Evolutionary conservation across 176 grass and related monocot genomes (phyloP), one percentile per base, ranked within the genome.

Genomic region (Echinochloa phyllopogon): DNA sequence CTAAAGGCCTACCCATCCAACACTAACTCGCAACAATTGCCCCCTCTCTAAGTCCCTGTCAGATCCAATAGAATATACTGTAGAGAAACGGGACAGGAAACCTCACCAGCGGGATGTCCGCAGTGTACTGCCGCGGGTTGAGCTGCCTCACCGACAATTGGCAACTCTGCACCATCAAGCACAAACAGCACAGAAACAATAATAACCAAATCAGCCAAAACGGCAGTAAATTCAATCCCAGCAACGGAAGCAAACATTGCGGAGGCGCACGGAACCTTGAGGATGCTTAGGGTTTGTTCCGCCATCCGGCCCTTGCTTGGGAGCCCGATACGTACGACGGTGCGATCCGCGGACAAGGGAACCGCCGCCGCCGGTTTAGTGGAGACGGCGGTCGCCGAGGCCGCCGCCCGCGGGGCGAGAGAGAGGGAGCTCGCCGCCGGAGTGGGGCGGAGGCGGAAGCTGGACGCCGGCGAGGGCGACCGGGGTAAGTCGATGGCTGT

Each of bases 261-360:
- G 33, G 37, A 13, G 13, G 45, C n/a, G 39, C 5, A 20, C 6
- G 23, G 0, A 21, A 94, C 92, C 91, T 98, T 92, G 57, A 98
- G 89, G 65, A 98, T 91, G 87, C 70, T 90, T 76, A 95, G 77
- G 53, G 96, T 98, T 90, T 95, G 91, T 11, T 98, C 96, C 27
- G 96, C 80, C 93, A 98, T 92, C 1, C 96, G 93, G 41, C 96
- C 96, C 87, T 95, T 98, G 78, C 96, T 98, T 23, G 93, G 89
- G 45, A 98, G 87, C 18, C 96, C 96, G 15, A 98, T 87, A 1
- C 96, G 93, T 57, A 95, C 91, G 27, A 90, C 87, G 0, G 42
- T 84, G 44, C 96, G 91, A 11, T 94, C 92, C 15, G 70, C 80
- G 25, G 23, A 20, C 20, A 45, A 11, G 11, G 89, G 53, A 13